Base-by-base conservation (phyloP, 1,284 basidiomycete genomes). In the Sparassis latifolia region DNA sequence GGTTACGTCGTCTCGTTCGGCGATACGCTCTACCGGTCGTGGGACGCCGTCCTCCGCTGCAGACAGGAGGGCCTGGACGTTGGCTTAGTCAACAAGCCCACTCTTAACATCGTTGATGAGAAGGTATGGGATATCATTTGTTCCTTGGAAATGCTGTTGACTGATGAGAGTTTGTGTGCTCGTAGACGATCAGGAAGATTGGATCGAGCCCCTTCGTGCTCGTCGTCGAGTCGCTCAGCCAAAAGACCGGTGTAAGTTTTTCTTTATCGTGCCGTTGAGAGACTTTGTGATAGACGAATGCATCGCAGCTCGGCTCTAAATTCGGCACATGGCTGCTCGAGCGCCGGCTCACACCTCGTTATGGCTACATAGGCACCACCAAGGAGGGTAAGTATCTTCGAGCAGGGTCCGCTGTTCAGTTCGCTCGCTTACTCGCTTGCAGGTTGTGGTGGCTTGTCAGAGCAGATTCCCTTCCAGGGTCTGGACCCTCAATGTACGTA, bases 321-420 rank as follows among this genome's bases (percentile, higher is more conserved):
- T 84, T 79, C 62, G 90, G 89, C 33, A 89, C 89, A 0, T 92
- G 87, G 87, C 72, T 92, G 30, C 74, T 92, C 42, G 87, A 92
- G 67, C 84, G 89, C 54, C 71, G 75, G 58, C 78, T 92, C 54
- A 85, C 85, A 10, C 89, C 90, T 45, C 86, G 78, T 65, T 92
- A 86, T 61, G 82, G 76, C 27, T 88, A 91, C 71, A 84, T 92
- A 68, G 89, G 89, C 57, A 82, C 82, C 29, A 78, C 77, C 56
- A 87, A 85, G 71, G 89, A 92, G 68, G 89, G 79, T 76, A 50
- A 44, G 73, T 63, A 12, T 37, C 35, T 12, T 20, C 20, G 20
- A 6, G 35, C 35, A 12, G 35, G 7, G 6, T 6, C 35, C 12
- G 35, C 7, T 12, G 35, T 6, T 37, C 55, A 47, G 7, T 6